Conservation (phyloP, 2,329 filamentous ascomycete genomes). For the Xylaria sp. region DNA sequence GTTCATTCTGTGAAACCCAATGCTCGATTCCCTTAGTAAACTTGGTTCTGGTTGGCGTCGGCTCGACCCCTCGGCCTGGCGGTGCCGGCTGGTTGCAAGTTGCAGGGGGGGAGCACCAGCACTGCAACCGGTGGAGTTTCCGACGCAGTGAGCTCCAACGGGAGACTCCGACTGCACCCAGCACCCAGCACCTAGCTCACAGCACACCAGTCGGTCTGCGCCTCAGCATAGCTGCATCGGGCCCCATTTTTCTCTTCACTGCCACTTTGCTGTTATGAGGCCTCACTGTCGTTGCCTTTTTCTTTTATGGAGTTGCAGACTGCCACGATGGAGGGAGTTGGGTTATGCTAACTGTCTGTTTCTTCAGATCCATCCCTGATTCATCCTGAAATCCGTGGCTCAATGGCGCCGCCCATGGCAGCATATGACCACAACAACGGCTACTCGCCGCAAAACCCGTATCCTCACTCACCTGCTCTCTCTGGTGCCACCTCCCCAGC, state of each 20-base stretch:
- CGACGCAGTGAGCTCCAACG: slow-evolving; percentile 31
- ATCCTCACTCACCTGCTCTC: slow-evolving; percentile 72
- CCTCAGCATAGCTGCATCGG: slow-evolving; percentile 25
- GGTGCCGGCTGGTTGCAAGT: slow-evolving; percentile 28
- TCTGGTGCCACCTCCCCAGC: slow-evolving; percentile 63
- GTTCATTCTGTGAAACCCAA: neutral
- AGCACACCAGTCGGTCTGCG: slow-evolving; percentile 29
- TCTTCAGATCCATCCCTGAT: slow-evolving; percentile 65
- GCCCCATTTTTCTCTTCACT: slow-evolving; percentile 26
- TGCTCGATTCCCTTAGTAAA: neutral
- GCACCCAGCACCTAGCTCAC: neutral
- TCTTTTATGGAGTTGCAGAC: slow-evolving; percentile 21
- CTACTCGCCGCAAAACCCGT: slow-evolving; percentile 60
- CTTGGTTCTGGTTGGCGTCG: neutral
- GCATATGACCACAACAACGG: slow-evolving; percentile 58
- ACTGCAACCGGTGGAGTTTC: slow-evolving; percentile 27
- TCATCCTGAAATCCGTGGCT: slow-evolving; percentile 63
- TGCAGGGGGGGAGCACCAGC: slow-evolving; percentile 19
- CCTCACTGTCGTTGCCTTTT: slow-evolving; percentile 34
- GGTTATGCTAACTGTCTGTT: slow-evolving; percentile 46
- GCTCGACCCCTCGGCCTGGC: slow-evolving; percentile 14
- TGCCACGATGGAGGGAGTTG: slow-evolving; percentile 23
- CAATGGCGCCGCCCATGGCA: slow-evolving; percentile 58
- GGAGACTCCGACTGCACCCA: slow-evolving; percentile 32
- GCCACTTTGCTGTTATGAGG: slow-evolving; percentile 28